A percentile compares a stretch with the other conserved stretches of the same genome.
Evolutionary conservation across 73 alveolate species (phyloP).

Genomic region (Breviolum minutum): DNA sequence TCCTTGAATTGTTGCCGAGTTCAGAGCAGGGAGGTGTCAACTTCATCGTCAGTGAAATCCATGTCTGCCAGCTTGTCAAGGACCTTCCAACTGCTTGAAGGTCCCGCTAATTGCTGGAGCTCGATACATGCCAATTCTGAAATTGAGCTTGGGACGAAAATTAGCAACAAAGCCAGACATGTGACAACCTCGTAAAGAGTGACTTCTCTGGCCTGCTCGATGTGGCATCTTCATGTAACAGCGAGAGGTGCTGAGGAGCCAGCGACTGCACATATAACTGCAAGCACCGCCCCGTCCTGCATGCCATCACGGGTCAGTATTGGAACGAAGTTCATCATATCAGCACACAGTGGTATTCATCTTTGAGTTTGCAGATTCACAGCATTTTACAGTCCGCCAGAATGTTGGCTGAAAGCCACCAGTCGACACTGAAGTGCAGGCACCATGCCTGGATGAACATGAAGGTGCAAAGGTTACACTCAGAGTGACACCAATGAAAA

Average conservation of each 20-base stretch:
- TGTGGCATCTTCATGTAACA: neutral
- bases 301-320: too few relatives aligned
- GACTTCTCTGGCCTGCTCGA: neutral
- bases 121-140: neutral
- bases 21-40: slow-evolving; percentile 6
- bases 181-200: slow-evolving; percentile 43
- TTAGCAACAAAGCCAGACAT: slow-evolving; percentile 2
- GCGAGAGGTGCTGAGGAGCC: neutral
- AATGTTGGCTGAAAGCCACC: slow-evolving; percentile 65
- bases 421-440: slow-evolving; percentile 77
- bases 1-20: neutral
- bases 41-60: slow-evolving; percentile 91
- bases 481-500: neutral
- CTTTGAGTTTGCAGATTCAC: too few relatives aligned
- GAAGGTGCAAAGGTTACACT: neutral
- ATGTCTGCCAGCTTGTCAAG: slow-evolving; percentile 91
- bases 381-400: neutral
- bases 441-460: slow-evolving; percentile 45
- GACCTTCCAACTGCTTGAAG: neutral
- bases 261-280: slow-evolving; percentile 72
- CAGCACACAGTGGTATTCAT: too few relatives aligned
- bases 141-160: slow-evolving; percentile 33
- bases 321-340: too few relatives aligned
- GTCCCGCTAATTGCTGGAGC: neutral
- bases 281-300: slow-evolving; percentile 85